Percentiles rank a stretch among this genome's conserved stretches.
Conservation (phyloP, 2,329 filamentous ascomycete species). For the Aotearoamyces nothofagi region DNA sequence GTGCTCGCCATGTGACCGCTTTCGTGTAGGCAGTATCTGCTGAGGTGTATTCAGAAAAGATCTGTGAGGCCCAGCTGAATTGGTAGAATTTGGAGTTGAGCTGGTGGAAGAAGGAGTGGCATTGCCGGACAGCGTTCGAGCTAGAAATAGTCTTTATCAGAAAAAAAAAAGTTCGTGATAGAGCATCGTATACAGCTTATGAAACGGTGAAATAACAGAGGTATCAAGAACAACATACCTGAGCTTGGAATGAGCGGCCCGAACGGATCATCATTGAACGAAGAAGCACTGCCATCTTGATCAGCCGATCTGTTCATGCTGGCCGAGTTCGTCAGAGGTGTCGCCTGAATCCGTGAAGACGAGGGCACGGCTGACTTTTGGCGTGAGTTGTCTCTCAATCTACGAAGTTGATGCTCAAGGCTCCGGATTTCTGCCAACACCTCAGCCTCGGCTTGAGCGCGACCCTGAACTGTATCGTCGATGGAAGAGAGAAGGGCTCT, state of each 20-base stretch:
- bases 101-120: slow-evolving; percentile 10
- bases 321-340: too few relatives aligned
- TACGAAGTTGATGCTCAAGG: slow-evolving; percentile 12
- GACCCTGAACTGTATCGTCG: slow-evolving; percentile 5
- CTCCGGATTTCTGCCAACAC: slow-evolving; percentile 13
- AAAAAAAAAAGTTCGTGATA: not conserved
- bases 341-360: too few relatives aligned
- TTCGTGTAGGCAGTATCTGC: slow-evolving; percentile 13
- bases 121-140: too few relatives aligned
- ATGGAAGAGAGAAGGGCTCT: slow-evolving; percentile 26
- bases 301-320: not conserved
- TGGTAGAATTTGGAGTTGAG: slow-evolving; percentile 11
- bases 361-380: too few relatives aligned
- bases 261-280: not conserved
- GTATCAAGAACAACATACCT: not conserved
- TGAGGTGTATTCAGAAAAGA: slow-evolving; percentile 7
- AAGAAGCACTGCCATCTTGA: not conserved
- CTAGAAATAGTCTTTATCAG: not conserved
- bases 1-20: slow-evolving; percentile 15
- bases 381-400: slow-evolving; percentile 3
- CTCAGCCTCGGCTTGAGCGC: slow-evolving; percentile 8
- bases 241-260: not conserved
- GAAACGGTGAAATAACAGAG: not conserved
- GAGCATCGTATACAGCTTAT: not conserved
- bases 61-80: not conserved